Conservation (phyloP, 2,329 filamentous ascomycete genomes). For the Talaromyces funiculosus region DNA sequence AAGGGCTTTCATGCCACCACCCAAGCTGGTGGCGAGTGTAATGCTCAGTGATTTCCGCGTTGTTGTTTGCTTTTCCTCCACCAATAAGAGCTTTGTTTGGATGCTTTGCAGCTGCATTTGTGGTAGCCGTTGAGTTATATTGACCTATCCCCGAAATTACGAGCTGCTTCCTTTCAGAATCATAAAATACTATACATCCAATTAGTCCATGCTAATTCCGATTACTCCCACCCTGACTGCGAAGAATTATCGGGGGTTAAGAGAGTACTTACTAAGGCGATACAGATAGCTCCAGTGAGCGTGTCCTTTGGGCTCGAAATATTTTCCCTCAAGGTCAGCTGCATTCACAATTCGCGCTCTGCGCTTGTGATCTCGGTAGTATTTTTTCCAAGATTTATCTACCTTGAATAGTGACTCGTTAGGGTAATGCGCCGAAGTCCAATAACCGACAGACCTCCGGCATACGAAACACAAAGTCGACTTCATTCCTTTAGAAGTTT, state of each 20-base stretch:
- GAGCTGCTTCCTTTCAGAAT: not conserved
- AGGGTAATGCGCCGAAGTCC: not conserved
- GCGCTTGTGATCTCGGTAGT: not conserved
- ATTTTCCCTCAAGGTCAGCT: not conserved
- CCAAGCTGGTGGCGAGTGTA: no score
- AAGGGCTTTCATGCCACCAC: no score
- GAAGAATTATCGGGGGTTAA: no score
- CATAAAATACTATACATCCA: not conserved
- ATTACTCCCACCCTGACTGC: no score
- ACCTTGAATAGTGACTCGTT: not conserved
- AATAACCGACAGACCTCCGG: not conserved
- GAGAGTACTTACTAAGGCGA: constrained; percentile 1
- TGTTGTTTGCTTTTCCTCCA: not conserved
- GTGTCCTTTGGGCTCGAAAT: not conserved
- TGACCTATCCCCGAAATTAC: not conserved
- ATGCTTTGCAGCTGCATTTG: not conserved
- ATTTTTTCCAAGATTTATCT: not conserved
- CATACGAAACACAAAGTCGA: not conserved
- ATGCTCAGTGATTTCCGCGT: not conserved
- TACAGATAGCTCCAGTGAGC: not conserved
- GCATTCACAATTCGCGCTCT: not conserved
- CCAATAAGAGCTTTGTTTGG: not conserved
- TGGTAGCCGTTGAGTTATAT: not conserved
- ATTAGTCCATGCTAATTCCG: no score
- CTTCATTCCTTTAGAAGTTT: no score